Base-by-base conservation (phyloP, 1,284 basidiomycete genomes). In the Ustilago lituana region DNA sequence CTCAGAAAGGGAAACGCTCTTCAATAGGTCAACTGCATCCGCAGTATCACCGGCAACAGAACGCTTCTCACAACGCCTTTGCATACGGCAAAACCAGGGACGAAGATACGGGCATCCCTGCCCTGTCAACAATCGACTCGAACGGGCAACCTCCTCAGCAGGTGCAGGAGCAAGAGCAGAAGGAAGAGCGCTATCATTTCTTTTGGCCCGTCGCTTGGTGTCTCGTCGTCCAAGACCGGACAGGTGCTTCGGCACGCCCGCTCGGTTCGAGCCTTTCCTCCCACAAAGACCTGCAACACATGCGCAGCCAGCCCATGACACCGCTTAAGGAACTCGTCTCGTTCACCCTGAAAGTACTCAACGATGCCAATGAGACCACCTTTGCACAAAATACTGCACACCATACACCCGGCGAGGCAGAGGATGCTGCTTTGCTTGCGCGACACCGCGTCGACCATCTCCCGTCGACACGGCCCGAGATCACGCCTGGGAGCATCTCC, bases 321-420 rank as follows among this genome's bases (percentile, higher is more conserved):
- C 66, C 66, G 11, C 60, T 69, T 44, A 69, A 69, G 38, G 66
- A 69, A 40, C 48, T 69, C 12, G 66, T 54, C 38, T 55, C 66
- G 3, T 69, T 69, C 56, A 56, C 66, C 5, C 52, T 69, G 38
- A 59, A 60, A 35, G 56, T 64, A 14, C 60, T 69, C 36, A 59
- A 53, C 33, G 66, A 69, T 17, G 60, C 60, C 40, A 64, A 64
- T 31, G 62, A 65, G 38, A 47, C 51, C 12, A 27, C 52, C 10
- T 27, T 43, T 22, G 39, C 51, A 10, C 55, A 56, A 24, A 38
- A 15, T 31, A 23, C 47, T 17, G 29, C 52, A 11, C 55, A 60
- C 0, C 64, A 52, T 40, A 58, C 55, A 14, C 66, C 60, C 1
- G 59, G 55, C 29, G 59, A 63, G 27, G 27, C 41, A 9, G 60